Conservation (phyloP, 768 basidiomycete species). For the Mycena capillaripes region DNA sequence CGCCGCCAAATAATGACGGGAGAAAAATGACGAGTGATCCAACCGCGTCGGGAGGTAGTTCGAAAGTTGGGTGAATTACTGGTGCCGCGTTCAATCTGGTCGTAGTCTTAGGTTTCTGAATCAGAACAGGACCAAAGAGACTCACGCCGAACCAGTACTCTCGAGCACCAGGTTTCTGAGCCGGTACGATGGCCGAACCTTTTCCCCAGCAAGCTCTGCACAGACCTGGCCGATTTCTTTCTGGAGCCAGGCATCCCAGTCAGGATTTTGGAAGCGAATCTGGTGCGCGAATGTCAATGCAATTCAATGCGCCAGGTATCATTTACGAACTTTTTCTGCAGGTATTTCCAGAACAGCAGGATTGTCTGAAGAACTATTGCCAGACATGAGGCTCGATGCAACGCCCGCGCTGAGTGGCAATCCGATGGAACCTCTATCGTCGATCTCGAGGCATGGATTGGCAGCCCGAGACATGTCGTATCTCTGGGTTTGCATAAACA, state of each 20-base stretch:
- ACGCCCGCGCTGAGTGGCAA: slow-evolving; percentile 2
- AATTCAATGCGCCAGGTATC: background rate
- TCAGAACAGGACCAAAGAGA: background rate
- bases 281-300: background rate
- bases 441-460: slow-evolving; percentile 20
- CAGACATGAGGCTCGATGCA: background rate
- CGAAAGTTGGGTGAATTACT: background rate
- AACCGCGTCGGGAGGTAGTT: background rate
- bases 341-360: background rate
- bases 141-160: background rate
- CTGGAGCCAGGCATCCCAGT: slow-evolving; percentile 7
- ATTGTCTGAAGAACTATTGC: background rate
- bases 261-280: slow-evolving; percentile 7
- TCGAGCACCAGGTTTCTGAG: background rate
- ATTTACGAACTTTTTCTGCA: background rate
- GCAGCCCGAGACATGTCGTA: slow-evolving; percentile 1
- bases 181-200: background rate
- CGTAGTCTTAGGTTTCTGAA: background rate
- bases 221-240: background rate
- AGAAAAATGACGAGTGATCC: background rate
- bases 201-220: background rate
- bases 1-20: background rate
- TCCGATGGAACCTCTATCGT: background rate
- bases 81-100: background rate
- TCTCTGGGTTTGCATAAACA: slow-evolving; percentile 7